A percentile compares a stretch with the other conserved stretches of the same genome.
phyloP scores from a whole-genome alignment of 257 asterid species.

The Catharanthus roseus region DNA sequence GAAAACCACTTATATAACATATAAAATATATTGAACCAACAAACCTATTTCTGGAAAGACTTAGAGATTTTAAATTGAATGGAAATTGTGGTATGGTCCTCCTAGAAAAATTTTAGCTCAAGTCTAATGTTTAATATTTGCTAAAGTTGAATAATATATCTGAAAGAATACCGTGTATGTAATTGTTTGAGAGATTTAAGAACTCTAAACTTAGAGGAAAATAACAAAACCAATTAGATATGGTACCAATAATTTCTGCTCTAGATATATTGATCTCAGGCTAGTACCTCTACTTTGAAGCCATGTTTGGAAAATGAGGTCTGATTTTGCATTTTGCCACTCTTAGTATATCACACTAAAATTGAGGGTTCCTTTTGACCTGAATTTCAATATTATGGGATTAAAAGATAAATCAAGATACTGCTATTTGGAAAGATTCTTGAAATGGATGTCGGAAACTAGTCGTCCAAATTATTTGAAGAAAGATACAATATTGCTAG shows the following conservation, averaged over 20 bases:
- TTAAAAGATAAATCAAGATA: conserved; percentile 15
- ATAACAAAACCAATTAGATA: conserved; percentile 18
- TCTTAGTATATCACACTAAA: not conserved
- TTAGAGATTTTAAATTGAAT: not conserved
- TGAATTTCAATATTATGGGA: not conserved
- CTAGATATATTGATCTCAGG: conserved; percentile 7
- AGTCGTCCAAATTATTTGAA: conserved; percentile 21
- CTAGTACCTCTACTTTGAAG: conserved; percentile 2
- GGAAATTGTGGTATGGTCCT: not conserved
- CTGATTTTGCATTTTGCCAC: conserved; percentile 12
- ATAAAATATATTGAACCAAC: conserved; percentile 10
- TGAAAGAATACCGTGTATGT: conserved; percentile 15
- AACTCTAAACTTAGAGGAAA: not conserved
- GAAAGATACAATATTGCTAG: conserved; percentile 14
- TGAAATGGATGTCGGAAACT: conserved; percentile 12
- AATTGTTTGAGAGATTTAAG: conserved; percentile 23
- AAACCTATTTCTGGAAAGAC: conserved; percentile 21
- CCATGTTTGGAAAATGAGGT: conserved; percentile 23
- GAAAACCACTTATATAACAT: not conserved
- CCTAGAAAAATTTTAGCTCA: conserved; percentile 12
- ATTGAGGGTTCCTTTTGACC: conserved; percentile 15
- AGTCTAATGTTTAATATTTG: not conserved
- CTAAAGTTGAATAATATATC: conserved; percentile 1
- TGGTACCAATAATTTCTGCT: conserved; percentile 10
- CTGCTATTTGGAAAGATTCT: not conserved